Evolutionary conservation across 257 asterid species (phyloP).

Genomic region (Ballota nigra): DNA sequence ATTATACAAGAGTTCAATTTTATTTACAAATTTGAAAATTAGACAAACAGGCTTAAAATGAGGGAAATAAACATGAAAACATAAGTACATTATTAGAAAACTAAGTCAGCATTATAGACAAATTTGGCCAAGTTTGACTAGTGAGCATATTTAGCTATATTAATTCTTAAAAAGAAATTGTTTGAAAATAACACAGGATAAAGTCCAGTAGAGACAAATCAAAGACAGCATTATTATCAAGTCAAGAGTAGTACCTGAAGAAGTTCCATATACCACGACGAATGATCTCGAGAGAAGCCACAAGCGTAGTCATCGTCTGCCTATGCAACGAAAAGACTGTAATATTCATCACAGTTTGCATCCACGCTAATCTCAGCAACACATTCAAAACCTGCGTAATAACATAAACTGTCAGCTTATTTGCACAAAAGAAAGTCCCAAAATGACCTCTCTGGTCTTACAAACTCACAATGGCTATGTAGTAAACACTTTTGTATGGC

Average conservation of each 20-base stretch:
- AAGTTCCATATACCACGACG: slow-evolving; percentile 75
- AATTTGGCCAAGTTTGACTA: too few species aligned
- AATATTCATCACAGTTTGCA: slow-evolving; percentile 53
- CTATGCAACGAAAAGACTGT: slow-evolving; percentile 39
- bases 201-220: not conserved
- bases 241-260: slow-evolving; percentile 41
- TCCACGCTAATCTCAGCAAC: slow-evolving; percentile 62
- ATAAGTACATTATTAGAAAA: too few species aligned
- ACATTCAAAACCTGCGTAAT: slow-evolving; percentile 42
- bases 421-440: not conserved
- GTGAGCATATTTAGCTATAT: too few species aligned
- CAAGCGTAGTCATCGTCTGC: slow-evolving; percentile 36
- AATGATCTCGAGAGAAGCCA: slow-evolving; percentile 58
- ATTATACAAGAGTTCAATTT: too few species aligned
- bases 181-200: not conserved
- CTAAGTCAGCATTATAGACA: too few species aligned
- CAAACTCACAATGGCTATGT: slow-evolving; percentile 49
- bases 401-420: not conserved
- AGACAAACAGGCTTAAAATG: too few species aligned
- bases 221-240: not conserved
- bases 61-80: too few species aligned
- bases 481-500: slow-evolving; percentile 47
- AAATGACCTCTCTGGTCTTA: not conserved
- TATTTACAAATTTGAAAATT: too few species aligned
- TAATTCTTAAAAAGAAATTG: too few species aligned